Conservation (phyloP, 2,329 filamentous ascomycete species). For the Cladosporium cucumerinum region DNA sequence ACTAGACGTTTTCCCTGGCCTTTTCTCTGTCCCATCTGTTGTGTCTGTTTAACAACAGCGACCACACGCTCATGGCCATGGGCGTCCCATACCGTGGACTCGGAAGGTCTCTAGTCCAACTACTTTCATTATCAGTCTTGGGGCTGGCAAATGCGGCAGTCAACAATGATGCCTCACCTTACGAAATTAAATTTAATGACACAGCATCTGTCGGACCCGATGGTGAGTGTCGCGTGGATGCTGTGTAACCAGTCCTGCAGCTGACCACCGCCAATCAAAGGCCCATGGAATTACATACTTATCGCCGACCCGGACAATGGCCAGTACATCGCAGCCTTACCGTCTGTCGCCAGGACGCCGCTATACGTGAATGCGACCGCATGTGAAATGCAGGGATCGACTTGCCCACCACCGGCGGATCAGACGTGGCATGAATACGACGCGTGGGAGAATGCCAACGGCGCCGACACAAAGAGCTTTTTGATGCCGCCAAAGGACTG, state of each 20-base stretch:
- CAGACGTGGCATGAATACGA: constrained; percentile 10
- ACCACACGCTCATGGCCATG: not conserved
- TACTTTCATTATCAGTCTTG: not conserved
- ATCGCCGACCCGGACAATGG: constrained; percentile 12
- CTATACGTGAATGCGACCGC: constrained; percentile 18
- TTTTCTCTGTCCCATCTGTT: not conserved
- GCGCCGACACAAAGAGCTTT: constrained; percentile 5
- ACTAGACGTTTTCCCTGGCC: not conserved
- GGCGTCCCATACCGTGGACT: not conserved
- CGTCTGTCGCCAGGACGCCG: constrained; percentile 15
- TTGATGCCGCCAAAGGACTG: constrained; percentile 6
- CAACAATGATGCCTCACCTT: constrained; percentile 11
- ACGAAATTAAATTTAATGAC: constrained; percentile 13
- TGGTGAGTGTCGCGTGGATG: constrained; percentile 13
- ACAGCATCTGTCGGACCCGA: constrained; percentile 18
- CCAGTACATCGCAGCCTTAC: constrained; percentile 18
- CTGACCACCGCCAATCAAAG: constrained; percentile 6
- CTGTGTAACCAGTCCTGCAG: constrained; percentile 2
- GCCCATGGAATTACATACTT: constrained; percentile 18
- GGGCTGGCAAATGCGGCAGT: not conserved
- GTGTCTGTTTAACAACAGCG: not conserved
- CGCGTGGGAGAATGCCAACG: constrained; percentile 1
- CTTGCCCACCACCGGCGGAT: constrained; percentile 15
- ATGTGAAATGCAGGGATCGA: constrained; percentile 15
- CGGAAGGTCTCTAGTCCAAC: not conserved